These are phyloP conservation scores for Neobulgaria alba DNA, from an alignment of 2,329 filamentous ascomycete genomes.

Conservation along the genomic window DNA sequence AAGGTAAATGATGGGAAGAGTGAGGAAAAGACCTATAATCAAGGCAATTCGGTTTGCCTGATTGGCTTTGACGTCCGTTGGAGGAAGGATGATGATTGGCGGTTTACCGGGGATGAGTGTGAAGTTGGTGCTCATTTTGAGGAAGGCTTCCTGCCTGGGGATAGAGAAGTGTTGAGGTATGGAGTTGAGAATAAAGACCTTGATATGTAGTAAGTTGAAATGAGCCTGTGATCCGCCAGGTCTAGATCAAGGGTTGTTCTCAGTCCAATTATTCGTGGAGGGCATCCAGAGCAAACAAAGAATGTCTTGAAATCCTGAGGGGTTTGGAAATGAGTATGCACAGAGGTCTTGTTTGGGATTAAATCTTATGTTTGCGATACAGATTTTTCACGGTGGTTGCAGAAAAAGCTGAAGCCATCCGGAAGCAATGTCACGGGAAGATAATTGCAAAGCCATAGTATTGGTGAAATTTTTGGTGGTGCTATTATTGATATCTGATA, in stretches of 20 bases:
- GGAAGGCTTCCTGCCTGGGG: background rate
- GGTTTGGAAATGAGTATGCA: background rate
- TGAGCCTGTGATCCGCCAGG: background rate
- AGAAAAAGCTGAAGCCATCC: background rate
- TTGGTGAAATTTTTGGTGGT: no score
- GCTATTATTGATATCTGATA: background rate
- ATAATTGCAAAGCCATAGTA: no score
- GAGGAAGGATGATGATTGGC: background rate
- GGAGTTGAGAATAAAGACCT: background rate
- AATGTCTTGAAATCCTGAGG: background rate
- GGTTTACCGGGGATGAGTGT: background rate
- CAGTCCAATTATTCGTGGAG: no score
- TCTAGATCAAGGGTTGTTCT: background rate
- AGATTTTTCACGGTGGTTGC: background rate
- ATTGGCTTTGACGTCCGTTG: background rate
- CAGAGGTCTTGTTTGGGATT: background rate
- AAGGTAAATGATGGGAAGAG: conserved; percentile 44
- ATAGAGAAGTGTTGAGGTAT: background rate
- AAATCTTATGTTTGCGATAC: background rate
- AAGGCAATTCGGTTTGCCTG: conserved; percentile 32
- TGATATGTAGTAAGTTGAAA: background rate
- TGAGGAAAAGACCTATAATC: conserved; percentile 39
- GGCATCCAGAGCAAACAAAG: background rate
- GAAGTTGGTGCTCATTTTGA: background rate
- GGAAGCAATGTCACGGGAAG: no score